Conservation (phyloP, 2,329 filamentous ascomycete genomes). For the Paecilomyces formosus region DNA sequence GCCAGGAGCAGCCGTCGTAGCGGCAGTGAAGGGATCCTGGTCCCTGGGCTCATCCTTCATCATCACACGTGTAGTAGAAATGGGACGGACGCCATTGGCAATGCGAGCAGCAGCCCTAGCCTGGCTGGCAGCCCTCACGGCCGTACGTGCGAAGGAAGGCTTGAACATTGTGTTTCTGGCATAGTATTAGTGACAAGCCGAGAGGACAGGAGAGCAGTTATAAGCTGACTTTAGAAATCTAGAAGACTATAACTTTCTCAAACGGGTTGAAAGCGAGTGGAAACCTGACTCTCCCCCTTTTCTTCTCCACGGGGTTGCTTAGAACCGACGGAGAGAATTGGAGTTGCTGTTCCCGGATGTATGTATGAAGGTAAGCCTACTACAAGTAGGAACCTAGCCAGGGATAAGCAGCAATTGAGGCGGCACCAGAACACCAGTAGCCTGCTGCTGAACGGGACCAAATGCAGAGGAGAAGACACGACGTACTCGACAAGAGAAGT, state of each 20-base stretch:
- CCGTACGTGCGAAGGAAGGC: slow-evolving; percentile 17
- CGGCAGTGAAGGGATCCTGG: slow-evolving; percentile 17
- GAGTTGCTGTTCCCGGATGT: not conserved
- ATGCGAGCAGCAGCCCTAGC: slow-evolving; percentile 4
- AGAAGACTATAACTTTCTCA: not conserved
- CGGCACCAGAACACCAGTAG: not conserved
- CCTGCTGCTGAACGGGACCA: not conserved
- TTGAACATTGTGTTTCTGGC: slow-evolving; percentile 20
- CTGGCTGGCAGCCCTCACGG: slow-evolving; percentile 15
- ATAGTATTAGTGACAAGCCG: not conserved
- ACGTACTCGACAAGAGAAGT: not conserved
- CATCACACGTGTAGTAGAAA: slow-evolving; percentile 23
- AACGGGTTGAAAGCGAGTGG: not conserved
- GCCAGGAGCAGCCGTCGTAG: slow-evolving; percentile 23
- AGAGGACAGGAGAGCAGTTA: not conserved
- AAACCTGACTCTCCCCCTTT: not conserved
- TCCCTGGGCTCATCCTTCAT: slow-evolving; percentile 15
- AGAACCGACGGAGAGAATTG: not conserved
- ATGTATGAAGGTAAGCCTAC: not conserved
- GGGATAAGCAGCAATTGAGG: not conserved
- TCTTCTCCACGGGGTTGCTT: not conserved
- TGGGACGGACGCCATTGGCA: slow-evolving; percentile 13
- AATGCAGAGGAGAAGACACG: not conserved
- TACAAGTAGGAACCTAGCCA: not conserved
- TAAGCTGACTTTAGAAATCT: not conserved